Evolutionary conservation across 352 stramenopile genomes (phyloP), one percentile per base, ranked within the genome.

Genomic region (Phytopythium vexans): DNA sequence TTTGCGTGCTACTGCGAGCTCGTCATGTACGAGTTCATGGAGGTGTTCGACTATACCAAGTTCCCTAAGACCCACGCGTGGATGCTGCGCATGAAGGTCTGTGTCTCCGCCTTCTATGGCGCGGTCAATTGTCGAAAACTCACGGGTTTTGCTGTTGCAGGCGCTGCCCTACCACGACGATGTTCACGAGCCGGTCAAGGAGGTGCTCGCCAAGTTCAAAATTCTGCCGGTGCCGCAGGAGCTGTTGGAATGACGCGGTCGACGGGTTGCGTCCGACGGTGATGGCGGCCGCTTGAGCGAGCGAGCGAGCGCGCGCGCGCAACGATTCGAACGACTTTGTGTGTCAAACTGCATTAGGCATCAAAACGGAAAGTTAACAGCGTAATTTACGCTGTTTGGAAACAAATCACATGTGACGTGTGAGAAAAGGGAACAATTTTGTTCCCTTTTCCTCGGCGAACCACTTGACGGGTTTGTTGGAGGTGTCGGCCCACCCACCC

Each of bases 1-100:
- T 72, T 54, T 16, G 66, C 69, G 38, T 70, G 62, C 59, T 78
- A 75, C 54, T 78, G 69, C 57, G 69, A 78, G 52, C 50, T 74
- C 39, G 66, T 71, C 38, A 63, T 73, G 52, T 53, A 72, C 27
- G 57, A 70, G 37, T 39, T 68, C 52, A 68, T 71, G 63, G 58
- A 54, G 27, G 56, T 70, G 27, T 70, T 55, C 50, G 66, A 74
- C 46, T 71, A 63, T 50, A 56, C 54, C 36, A 41, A 16, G 15
- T 74, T 52, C 47, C 66, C 66, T 3, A 70, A 60, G 16, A 55
- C 56, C 32, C 41, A 38, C 21, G 51, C 46, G 16, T 74, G 66
- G 66, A 68, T 74, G 52, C 32, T 60, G 35, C 56, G 58, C 42
- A 74, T 74, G 65, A 64, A 60, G 46, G 40, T 47, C 14, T 10